Evolutionary conservation across 257 asterid genomes (phyloP), one percentile per base, ranked within the genome.

Genomic region (Vinca minor): DNA sequence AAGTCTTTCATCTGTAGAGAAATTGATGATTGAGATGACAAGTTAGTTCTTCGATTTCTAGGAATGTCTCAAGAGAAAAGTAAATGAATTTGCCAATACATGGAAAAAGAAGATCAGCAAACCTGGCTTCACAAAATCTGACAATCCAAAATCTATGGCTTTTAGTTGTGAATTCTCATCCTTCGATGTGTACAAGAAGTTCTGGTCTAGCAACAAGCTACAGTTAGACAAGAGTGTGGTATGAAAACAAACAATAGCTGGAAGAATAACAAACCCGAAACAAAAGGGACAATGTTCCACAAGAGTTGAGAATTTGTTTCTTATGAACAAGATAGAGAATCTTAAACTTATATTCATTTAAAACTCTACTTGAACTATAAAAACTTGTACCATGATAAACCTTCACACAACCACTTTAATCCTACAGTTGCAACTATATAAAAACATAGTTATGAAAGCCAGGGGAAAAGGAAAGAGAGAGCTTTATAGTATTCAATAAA

Each of bases 111-210:
- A 55, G 18, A 48, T n/a, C 36, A 21, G 25, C 29, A 48, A 69
- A 91, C 98, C 98, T 83, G 94, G 95, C 81, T 79, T 91, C 68
- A 88, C 98, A 53, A 86, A 91, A 79, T 91, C 96, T 34, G 98
- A 91, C 68, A 91, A 75, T 67, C 98, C 98, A 72, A 91, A 91
- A 74, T 91, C 98, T 70, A 91, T 91, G 73, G 95, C 98, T 82
- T 88, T 91, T 77, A 91, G 83, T 55, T 71, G 69, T 31, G 98
- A 77, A 67, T 69, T 77, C 64, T 91, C 98, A 63, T 91, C 96
- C 76, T 88, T 91, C 32, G 94, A 69, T 4, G 80, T 75, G 67
- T 86, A 91, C 81, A 91, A 83, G 83, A 91, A 91, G 79, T 88
- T 91, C 98, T 91, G 92, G 59, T 70, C 74, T 72, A 76, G 73